Evolutionary conservation across 2,329 filamentous ascomycete genomes (phyloP).

Genomic region (Xylaria digitata): DNA sequence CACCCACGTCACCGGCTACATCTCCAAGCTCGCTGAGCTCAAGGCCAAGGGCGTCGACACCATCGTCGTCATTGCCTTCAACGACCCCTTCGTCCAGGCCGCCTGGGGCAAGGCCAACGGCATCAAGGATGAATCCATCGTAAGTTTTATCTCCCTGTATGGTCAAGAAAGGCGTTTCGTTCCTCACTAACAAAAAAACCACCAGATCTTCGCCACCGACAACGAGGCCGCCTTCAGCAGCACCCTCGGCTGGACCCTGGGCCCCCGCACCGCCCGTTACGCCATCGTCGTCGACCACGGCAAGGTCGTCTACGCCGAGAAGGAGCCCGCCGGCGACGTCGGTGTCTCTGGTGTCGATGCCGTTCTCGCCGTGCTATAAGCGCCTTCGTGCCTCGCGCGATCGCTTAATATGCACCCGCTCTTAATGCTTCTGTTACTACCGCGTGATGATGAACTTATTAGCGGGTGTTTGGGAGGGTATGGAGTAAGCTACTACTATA

Average conservation of each 20-base stretch:
- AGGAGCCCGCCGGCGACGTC: constrained; percentile 65
- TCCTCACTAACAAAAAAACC: constrained; percentile 16
- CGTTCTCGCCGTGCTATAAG: constrained; percentile 65
- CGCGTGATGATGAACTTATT: constrained; percentile 3
- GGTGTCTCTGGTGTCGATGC: constrained; percentile 63
- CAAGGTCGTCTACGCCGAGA: constrained; percentile 83
- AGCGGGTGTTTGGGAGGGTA: constrained; percentile 7
- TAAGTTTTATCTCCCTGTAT: constrained; percentile 52
- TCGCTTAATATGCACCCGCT: neutral
- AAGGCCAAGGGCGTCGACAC: constrained; percentile 85
- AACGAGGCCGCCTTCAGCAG: constrained; percentile 76
- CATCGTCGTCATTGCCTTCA: constrained; percentile 83
- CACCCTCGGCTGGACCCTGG: constrained; percentile 79
- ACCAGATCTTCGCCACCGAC: constrained; percentile 80
- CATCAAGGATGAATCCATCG: constrained; percentile 74
- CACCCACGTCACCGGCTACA: constrained; percentile 83
- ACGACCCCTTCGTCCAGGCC: constrained; percentile 88
- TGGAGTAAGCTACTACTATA: neutral
- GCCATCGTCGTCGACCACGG: constrained; percentile 85
- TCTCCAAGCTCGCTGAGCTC: constrained; percentile 75
- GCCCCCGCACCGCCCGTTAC: constrained; percentile 77
- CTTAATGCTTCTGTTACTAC: neutral
- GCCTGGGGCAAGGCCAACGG: constrained; percentile 91
- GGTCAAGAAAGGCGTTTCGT: too few species aligned
- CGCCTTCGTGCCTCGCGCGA: too few species aligned